Base-by-base conservation (phyloP, 2,329 filamentous ascomycete species). In the Hirsutella rhossiliensis region DNA sequence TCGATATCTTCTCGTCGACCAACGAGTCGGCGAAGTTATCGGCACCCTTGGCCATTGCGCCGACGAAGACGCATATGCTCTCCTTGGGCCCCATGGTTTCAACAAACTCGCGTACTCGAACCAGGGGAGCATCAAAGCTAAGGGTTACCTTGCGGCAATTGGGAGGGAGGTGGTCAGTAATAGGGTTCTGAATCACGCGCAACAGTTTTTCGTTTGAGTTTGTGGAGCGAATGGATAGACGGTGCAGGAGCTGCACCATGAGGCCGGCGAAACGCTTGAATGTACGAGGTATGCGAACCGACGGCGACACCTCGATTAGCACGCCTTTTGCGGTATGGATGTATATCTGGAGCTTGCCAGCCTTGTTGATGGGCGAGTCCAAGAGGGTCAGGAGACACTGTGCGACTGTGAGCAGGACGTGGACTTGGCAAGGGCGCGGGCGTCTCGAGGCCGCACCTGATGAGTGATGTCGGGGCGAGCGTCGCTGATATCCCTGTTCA, bases 231-330 rank as follows among this genome's bases (percentile, higher is more conserved):
- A 98, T 98, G 38, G 90, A 94, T 37, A 97, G 79, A 47, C 89
- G 84, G 66, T 98, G 92, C 38, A 98, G 79, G 32, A 98, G 76
- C 68, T 98, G 92, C 44, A 98, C 92, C 92, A 98, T 98, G 48
- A 98, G 72, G 68, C 92, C 92, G 39, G 92, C 92, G 58, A 98
- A 98, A 36, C 92, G 88, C 75, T 98, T 98, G 68, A 98, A 98
- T 1, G 92, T 98, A 65, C 92, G 82, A 42, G 92, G 92, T 53
- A 98, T 97, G 58, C 92, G 87, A 46, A 98, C 92, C 9, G 88
- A 89, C n/a, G 92, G 92, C 59, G 88, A 96, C 52, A 98, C 90
- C 68, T 97, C 88, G 58, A 98, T 98, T 55, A 98, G 73, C 31
- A 97, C 90, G 42, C 92, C 90, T 68, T 95, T 96, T 52, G 90